Base-by-base conservation (phyloP, 768 basidiomycete genomes). In the Pulveroboletus sp. region DNA sequence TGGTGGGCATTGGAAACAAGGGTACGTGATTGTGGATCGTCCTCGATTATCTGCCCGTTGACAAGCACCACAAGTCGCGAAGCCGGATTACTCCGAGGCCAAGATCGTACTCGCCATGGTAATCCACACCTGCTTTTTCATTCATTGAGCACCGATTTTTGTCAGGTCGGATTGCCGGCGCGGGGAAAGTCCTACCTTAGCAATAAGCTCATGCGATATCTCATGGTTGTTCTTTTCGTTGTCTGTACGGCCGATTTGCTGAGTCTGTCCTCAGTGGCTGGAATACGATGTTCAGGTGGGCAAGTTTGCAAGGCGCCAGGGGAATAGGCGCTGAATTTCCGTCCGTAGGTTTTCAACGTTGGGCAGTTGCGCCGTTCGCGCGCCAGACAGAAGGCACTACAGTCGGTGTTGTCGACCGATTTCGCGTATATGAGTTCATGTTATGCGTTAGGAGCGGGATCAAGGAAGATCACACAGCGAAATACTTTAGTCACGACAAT, bases 71-170 rank as follows among this genome's bases (percentile, higher is more conserved):
- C 40, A 38, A 93, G 91, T 95, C 40, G 87, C 89, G 46, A 97
- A 95, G 68, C 96, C 96, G 6, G 96, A 99, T 63, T 98, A 98
- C 61, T 96, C 93, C 4, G 94, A 97, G 64, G 91, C 92, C 31
- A 99, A 98, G 79, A 96, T 99, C 56, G 93, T 99, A 7, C 80
- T 98, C 11, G 95, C 95, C 3, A 97, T 97, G 91, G 95, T 93
- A 45, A 42, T 71, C 50, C 13, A 20, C 47, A 16, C 26, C 48
- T 31, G 4, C 30, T 14, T 35, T 22, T 36, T 26, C 19, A 43
- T 48, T 34, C 35, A 16, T 38, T 19, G 26, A 45, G 16, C 20
- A 13, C 37, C 49, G 32, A 50, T 8, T 22, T 14, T 43, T 17
- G 24, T 43, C 57, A 94, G 92, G 93, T 98, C 51, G 96, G 96